Evolutionary conservation across 2,329 filamentous ascomycete species (phyloP).

Genomic region (Calonectria fujianensis): DNA sequence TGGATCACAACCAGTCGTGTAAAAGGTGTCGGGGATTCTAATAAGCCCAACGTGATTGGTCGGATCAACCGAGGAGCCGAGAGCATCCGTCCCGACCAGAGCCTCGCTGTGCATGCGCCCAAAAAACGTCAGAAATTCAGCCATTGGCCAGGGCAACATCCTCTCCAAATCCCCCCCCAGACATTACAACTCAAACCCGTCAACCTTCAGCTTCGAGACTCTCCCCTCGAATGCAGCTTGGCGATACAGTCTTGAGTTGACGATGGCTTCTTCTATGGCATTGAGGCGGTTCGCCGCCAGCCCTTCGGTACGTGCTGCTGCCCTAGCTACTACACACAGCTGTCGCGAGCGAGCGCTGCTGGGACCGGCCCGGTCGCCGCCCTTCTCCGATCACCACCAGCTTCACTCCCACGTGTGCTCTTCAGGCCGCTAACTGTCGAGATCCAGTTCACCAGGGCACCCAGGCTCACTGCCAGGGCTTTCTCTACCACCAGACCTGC

Average conservation of each 20-base stretch:
- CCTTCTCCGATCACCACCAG: slow-evolving; percentile 40
- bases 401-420: slow-evolving; percentile 36
- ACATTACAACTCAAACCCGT: slow-evolving; percentile 53
- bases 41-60: slow-evolving; percentile 59
- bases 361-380: slow-evolving; percentile 37
- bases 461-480: slow-evolving; percentile 80
- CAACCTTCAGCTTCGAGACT: slow-evolving; percentile 50
- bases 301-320: slow-evolving; percentile 70
- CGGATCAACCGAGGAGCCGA: slow-evolving; percentile 61
- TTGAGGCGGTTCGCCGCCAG: slow-evolving; percentile 76
- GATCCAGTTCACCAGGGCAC: slow-evolving; percentile 76
- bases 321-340: slow-evolving; percentile 20
- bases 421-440: slow-evolving; percentile 49
- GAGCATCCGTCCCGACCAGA: slow-evolving; percentile 53
- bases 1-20: slow-evolving; percentile 23
- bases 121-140: slow-evolving; percentile 53
- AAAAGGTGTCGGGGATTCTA: slow-evolving; percentile 49
- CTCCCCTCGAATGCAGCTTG: slow-evolving; percentile 58
- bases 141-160: slow-evolving; percentile 47
- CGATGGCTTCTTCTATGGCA: slow-evolving; percentile 79
- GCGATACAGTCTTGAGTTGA: slow-evolving; percentile 57
- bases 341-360: slow-evolving; percentile 17
- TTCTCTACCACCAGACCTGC: slow-evolving; percentile 92
- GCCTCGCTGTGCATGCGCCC: slow-evolving; percentile 48
- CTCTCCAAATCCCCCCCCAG: slow-evolving; percentile 42